Conservation (phyloP, 2,329 filamentous ascomycete genomes). For the Ceratocystis variospora region DNA sequence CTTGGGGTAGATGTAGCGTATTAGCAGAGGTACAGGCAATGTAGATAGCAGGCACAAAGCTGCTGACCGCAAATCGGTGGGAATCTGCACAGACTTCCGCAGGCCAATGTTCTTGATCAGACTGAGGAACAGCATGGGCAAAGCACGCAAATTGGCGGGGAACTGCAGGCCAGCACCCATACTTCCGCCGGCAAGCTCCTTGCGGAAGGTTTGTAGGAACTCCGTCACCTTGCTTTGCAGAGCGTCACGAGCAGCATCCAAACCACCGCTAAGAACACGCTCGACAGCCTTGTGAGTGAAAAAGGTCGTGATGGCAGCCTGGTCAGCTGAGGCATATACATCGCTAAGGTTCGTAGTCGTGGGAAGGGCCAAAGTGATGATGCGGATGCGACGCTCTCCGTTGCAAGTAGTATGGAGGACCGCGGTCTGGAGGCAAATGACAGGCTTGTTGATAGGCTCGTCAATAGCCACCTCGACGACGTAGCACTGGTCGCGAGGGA, state of each 20-base stretch:
- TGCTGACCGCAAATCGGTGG: slow-evolving; percentile 82
- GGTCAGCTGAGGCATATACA: slow-evolving; percentile 87
- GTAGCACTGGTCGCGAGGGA: slow-evolving; percentile 93
- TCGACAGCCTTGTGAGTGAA: slow-evolving; percentile 98
- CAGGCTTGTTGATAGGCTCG: slow-evolving; percentile 79
- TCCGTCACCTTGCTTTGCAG: slow-evolving; percentile 86
- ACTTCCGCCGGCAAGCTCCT: slow-evolving; percentile 89
- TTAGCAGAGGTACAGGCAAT: slow-evolving; percentile 72
- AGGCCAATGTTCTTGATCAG: slow-evolving; percentile 93
- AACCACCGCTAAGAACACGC: slow-evolving; percentile 65
- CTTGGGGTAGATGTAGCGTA: slow-evolving; percentile 82
- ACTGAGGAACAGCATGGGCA: slow-evolving; percentile 83
- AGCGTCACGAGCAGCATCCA: slow-evolving; percentile 83
- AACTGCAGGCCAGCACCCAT: slow-evolving; percentile 92
- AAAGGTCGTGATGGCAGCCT: slow-evolving; percentile 82
- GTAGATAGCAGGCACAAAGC: slow-evolving; percentile 91
- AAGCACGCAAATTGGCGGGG: slow-evolving; percentile 75
- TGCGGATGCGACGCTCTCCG: slow-evolving; percentile 85
- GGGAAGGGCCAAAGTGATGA: slow-evolving; percentile 82
- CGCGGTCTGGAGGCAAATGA: slow-evolving; percentile 84
- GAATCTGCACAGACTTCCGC: slow-evolving; percentile 84
- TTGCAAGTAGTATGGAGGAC: slow-evolving; percentile 97
- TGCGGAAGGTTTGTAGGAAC: slow-evolving; percentile 87
- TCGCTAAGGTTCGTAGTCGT: slow-evolving; percentile 85
- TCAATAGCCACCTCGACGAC: slow-evolving; percentile 98